Base-by-base conservation (phyloP, 2,329 filamentous ascomycete genomes). In the Davidsoniella australis region DNA sequence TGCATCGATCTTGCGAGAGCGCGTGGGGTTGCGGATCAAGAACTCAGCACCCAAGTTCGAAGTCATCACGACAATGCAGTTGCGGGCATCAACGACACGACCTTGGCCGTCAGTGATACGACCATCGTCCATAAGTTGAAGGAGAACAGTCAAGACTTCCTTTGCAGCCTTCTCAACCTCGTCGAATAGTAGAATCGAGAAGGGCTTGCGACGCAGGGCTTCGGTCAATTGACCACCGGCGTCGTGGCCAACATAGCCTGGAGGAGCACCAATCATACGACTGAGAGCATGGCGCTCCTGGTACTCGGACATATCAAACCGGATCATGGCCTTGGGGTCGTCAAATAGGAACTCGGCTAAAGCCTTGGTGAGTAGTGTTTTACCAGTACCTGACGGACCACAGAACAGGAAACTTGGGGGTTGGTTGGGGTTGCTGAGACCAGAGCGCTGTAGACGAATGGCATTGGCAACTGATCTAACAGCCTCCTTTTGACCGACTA, bases 221-320 rank as follows among this genome's bases (percentile, higher is more conserved):
- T 98, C 91, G 0, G 91, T 98, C 48, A 98, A 76, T 63, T 98
- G 91, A 48, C 91, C 91, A 57, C 91, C 91, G 29, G 91, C 79
- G 60, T 98, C 91, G 62, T 98, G 89, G 14, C 91, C 91, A 53
- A 98, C 88, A 57, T 98, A 98, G 55, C 91, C 91, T 4, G 91
- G 91, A 17, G 91, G 91, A 17, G 91, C 88, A 62, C 91, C 91
- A 58, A 98, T 98, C 86, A 98, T 95, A 53, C 91, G 80, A 62
- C 86, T 94, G 12, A 98, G 76, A 0, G 89, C 83, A 63, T 98
- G 91, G 4, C 89, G 82, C 66, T 98, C 91, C 65, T 98, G 93
- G 65, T 98, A 98, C 66, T 98, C 91, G 4, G 89, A 96, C 91
- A 98, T 98, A 63, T 98, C 91, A 68, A 98, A 94, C 38, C 91